Conservation (phyloP, 352 stramenopile species). For the Globisporangium splendens region DNA sequence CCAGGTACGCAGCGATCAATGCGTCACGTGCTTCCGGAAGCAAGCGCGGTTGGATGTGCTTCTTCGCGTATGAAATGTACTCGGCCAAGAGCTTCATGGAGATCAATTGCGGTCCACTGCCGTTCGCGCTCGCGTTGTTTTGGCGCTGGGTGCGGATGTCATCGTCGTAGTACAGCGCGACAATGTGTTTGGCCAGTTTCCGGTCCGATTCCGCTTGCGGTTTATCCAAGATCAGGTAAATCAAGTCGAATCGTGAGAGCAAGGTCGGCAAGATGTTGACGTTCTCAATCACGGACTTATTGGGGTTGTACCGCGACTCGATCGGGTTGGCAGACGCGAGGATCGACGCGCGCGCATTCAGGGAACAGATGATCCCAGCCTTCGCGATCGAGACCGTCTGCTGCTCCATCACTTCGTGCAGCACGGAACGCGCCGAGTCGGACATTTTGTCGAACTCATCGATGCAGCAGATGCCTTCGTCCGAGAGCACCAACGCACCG, state of each 20-base stretch:
- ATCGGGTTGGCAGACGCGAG: constrained; percentile 98
- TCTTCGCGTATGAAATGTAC: constrained; percentile 96
- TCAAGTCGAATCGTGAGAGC: constrained; percentile 98
- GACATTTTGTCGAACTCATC: constrained; percentile 99
- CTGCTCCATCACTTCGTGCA: constrained; percentile 99
- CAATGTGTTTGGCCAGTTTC: constrained; percentile 95
- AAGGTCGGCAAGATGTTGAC: constrained; percentile 98
- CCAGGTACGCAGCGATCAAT: constrained; percentile 93
- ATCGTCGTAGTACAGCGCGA: constrained; percentile 95
- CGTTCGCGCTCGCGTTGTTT: constrained; percentile 16
- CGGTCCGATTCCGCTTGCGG: constrained; percentile 93
- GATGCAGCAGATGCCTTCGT: constrained; percentile 98
- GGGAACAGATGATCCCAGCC: constrained; percentile 97
- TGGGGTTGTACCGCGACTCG: constrained; percentile 98
- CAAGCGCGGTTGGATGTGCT: constrained; percentile 90
- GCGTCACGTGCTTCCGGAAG: constrained; percentile 87
- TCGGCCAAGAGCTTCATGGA: constrained; percentile 86
- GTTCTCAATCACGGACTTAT: constrained; percentile 98
- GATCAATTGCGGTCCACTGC: constrained; percentile 49
- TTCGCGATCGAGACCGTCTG: constrained; percentile 98
- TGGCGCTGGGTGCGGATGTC: constrained; percentile 47
- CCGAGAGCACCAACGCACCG: constrained; percentile 95
- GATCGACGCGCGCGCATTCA: constrained; percentile 98
- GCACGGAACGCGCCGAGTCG: constrained; percentile 94
- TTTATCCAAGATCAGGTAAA: constrained; percentile 99